Evolutionary conservation across 148 eudicot genomes (phyloP).

Genomic region (Camellia granthamiana): DNA sequence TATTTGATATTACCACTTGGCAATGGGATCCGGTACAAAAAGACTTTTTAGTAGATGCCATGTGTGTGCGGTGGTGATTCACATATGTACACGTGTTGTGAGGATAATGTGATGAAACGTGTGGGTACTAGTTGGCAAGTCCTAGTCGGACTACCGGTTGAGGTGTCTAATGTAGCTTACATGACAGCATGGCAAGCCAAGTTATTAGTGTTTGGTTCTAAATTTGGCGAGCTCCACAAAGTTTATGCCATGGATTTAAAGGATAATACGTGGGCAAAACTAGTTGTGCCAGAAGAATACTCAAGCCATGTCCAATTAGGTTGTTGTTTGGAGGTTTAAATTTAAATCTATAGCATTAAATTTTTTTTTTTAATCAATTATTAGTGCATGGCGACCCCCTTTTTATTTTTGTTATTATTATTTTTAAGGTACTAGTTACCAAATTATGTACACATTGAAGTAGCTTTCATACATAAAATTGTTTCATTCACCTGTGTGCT

Average conservation of each 20-base stretch:
- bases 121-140: constrained; percentile 40
- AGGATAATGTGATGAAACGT: constrained; percentile 23
- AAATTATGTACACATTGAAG: no score
- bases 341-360: no score
- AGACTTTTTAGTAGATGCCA: constrained; percentile 29
- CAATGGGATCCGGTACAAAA: constrained; percentile 13
- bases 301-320: constrained; percentile 47
- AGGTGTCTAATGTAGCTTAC: constrained; percentile 17
- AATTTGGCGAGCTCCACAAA: constrained; percentile 30
- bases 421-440: no score
- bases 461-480: no score
- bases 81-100: constrained; percentile 25
- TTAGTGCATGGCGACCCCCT: no score
- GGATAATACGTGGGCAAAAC: constrained; percentile 39
- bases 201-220: constrained; percentile 20
- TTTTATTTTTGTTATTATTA: no score
- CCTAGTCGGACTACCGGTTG: constrained; percentile 40
- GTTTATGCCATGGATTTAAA: constrained; percentile 43
- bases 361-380: no score
- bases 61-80: constrained; percentile 30
- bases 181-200: constrained; percentile 36
- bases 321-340: no score
- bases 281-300: constrained; percentile 38
- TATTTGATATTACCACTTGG: background rate
- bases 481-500: no score